A percentile compares a stretch with the other conserved stretches of the same genome.
Conservation (phyloP, 306 rosid species). For the Sesbania bispinosa region DNA sequence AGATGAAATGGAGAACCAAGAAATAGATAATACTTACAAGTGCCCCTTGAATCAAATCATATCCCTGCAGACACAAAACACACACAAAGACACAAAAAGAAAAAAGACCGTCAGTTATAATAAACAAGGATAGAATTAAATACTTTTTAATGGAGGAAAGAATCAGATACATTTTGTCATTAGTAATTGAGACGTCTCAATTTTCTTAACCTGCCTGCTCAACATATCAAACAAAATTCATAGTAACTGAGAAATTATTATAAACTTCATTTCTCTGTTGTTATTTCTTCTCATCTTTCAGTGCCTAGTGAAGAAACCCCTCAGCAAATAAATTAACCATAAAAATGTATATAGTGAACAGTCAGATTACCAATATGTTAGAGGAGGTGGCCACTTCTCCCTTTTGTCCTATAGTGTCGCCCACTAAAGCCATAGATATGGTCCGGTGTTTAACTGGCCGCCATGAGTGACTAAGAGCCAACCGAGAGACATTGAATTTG, state of each 20-base stretch:
- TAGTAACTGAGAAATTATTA: not conserved
- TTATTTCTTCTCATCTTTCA: not conserved
- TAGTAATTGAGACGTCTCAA: not conserved
- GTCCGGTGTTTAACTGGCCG: constrained; percentile 21
- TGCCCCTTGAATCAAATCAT: constrained; percentile 89
- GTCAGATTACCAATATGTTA: constrained; percentile 53
- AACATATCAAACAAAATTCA: not conserved
- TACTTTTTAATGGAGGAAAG: not conserved
- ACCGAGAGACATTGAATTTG: constrained; percentile 27
- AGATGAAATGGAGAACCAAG: constrained; percentile 8
- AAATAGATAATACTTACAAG: constrained; percentile 57
- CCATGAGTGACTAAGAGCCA: constrained; percentile 31
- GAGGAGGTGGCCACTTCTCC: constrained; percentile 44
- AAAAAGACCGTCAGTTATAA: not conserved
- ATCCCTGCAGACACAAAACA: constrained; percentile 61
- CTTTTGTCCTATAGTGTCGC: constrained; percentile 40
- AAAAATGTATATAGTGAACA: not conserved
- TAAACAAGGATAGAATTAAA: constrained; percentile 1
- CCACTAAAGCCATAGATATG: constrained; percentile 60
- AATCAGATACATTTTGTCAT: not conserved
- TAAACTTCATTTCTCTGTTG: not conserved
- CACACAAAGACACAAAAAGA: not conserved
- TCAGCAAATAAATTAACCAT: constrained; percentile 4
- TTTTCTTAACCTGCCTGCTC: not conserved
- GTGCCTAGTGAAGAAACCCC: not conserved